A percentile compares a stretch with the other conserved stretches of the same genome.
Conservation (phyloP, 2,329 filamentous ascomycete genomes). For the Alternaria viburni region DNA sequence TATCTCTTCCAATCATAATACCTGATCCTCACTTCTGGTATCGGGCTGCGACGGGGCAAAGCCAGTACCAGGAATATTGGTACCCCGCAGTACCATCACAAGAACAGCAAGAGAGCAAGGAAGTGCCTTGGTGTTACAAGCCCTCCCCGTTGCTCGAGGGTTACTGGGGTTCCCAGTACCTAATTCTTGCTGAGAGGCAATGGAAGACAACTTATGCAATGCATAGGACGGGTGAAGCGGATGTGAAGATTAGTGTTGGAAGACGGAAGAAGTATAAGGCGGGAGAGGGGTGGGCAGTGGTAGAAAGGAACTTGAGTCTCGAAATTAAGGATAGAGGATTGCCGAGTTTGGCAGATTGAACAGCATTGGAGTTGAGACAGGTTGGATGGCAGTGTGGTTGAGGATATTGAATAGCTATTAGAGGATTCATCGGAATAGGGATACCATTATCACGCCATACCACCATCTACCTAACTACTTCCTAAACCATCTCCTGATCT, state of each 20-base stretch:
- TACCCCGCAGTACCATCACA: neutral
- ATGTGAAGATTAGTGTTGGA: neutral
- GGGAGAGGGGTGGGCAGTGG: neutral
- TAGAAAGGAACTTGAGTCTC: neutral
- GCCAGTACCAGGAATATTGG: no score
- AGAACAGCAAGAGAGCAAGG: neutral
- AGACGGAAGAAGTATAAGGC: neutral
- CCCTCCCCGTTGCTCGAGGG: accelerated
- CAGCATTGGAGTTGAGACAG: neutral
- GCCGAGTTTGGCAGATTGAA: neutral
- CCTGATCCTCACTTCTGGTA: neutral
- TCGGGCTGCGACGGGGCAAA: neutral
- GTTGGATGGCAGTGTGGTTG: neutral
- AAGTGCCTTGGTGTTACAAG: neutral
- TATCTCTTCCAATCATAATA: neutral
- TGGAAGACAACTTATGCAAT: neutral
- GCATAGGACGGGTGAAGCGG: neutral
- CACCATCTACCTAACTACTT: neutral
- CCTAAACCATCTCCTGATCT: neutral
- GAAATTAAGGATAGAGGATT: neutral
- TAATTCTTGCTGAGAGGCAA: neutral
- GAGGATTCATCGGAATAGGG: neutral
- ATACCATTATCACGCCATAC: neutral
- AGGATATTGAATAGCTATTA: neutral
- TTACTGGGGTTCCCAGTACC: neutral